Percentiles rank a stretch among this genome's conserved stretches.
Conservation (phyloP, 345 rosid genomes). For the Populus davidiana region DNA sequence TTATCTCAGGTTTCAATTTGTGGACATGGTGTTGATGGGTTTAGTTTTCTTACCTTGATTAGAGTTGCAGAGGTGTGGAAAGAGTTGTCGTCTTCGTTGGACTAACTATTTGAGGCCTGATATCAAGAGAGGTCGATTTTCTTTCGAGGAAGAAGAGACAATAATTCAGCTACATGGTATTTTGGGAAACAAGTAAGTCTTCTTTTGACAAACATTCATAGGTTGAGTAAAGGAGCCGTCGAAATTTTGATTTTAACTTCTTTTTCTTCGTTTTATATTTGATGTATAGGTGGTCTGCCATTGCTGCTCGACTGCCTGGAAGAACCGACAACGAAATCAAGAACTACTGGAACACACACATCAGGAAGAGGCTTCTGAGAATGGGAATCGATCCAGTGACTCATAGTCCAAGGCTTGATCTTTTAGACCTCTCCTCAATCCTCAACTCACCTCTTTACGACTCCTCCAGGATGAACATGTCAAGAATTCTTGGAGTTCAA, state of each 20-base stretch:
- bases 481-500: conserved; percentile 16
- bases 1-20: not conserved
- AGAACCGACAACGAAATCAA: conserved; percentile 30
- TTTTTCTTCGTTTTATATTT: not conserved
- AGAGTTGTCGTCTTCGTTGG: conserved; percentile 37
- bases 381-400: conserved; percentile 33
- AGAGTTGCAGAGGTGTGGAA: conserved; percentile 34
- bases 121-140: conserved; percentile 30
- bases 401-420: conserved; percentile 25
- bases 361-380: conserved; percentile 22
- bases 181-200: conserved; percentile 25
- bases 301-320: conserved; percentile 28
- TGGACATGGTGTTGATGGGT: not conserved
- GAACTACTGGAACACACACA: conserved; percentile 34
- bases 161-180: conserved; percentile 28
- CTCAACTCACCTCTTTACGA: conserved; percentile 16
- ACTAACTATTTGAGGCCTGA: conserved; percentile 30
- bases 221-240: not conserved
- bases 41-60: not conserved
- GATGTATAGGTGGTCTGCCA: conserved; percentile 24
- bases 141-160: conserved; percentile 30
- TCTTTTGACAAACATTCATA: not conserved
- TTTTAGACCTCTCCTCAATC: conserved; percentile 23
- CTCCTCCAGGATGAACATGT: conserved; percentile 10
- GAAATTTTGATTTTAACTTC: not conserved